Conservation (phyloP, 176 grass and related monocot genomes). For the Echinochloa phyllopogon region DNA sequence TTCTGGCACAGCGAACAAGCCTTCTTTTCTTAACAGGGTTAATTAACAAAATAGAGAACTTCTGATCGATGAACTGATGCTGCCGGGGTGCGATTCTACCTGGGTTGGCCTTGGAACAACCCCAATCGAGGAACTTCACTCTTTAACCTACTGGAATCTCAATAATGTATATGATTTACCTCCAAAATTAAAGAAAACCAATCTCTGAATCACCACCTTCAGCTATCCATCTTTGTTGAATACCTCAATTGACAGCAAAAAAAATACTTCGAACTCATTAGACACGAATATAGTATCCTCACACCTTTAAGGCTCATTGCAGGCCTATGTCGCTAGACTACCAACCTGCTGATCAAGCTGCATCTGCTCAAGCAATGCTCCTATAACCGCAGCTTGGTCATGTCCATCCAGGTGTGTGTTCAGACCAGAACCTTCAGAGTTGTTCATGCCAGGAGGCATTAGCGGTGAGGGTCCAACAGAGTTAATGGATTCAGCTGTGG, state of each 20-base stretch:
- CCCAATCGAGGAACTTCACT: conserved; percentile 43
- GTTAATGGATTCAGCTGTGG: conserved; percentile 40
- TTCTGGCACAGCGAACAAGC: conserved; percentile 8
- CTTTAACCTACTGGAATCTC: conserved; percentile 64
- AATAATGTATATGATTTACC: conserved; percentile 60
- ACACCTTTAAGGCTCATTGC: conserved; percentile 19
- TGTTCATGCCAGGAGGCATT: conserved; percentile 38
- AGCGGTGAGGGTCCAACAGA: conserved; percentile 40
- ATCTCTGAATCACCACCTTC: conserved; percentile 75
- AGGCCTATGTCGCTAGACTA: conserved; percentile 61
- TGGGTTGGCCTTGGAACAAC: conserved; percentile 57
- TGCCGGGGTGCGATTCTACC: conserved; percentile 65
- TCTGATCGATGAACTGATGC: conserved; percentile 53
- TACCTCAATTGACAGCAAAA: conserved; percentile 47
- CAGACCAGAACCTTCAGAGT: conserved; percentile 33
- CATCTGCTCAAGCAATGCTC: conserved; percentile 75
- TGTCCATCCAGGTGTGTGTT: conserved; percentile 40
- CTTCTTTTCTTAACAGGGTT: conserved; percentile 51
- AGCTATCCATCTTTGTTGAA: conserved; percentile 54
- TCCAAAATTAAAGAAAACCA: conserved; percentile 77
- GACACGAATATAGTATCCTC: conserved; percentile 47
- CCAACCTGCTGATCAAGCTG: conserved; percentile 67
- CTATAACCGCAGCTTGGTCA: conserved; percentile 63
- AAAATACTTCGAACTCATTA: conserved; percentile 48
- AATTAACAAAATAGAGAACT: conserved; percentile 59